phyloP scores from a whole-genome alignment of 116 monocot species.

The Posidonia oceanica region DNA sequence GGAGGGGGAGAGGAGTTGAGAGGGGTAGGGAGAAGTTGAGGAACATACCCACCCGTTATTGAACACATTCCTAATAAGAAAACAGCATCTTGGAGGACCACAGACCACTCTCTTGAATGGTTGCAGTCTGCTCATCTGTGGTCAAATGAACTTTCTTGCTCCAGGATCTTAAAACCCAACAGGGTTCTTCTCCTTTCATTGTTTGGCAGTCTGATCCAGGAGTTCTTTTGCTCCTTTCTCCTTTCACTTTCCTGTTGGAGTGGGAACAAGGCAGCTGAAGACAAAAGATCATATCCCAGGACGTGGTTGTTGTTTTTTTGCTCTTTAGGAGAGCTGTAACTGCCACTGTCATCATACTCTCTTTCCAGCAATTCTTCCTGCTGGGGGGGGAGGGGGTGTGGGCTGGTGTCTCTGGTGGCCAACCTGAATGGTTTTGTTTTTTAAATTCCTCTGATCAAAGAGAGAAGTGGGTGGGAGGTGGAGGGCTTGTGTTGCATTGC shows the following conservation, averaged over 20 bases:
- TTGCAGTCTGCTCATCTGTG: background rate
- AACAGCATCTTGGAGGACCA: too few relatives aligned
- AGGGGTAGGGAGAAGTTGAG: too few relatives aligned
- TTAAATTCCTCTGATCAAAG: background rate
- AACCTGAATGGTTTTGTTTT: background rate
- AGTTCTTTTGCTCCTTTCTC: background rate
- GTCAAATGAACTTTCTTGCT: background rate
- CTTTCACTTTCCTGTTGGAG: slow-evolving; percentile 1
- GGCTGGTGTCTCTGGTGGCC: background rate
- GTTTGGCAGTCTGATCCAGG: background rate
- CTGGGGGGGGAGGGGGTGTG: background rate
- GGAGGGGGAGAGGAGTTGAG: too few relatives aligned
- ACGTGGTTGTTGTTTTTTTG: background rate
- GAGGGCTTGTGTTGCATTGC: background rate
- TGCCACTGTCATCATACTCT: slow-evolving; percentile 11
- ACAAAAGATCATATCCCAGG: slow-evolving; percentile 24
- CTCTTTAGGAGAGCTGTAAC: slow-evolving; percentile 10
- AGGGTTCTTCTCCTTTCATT: background rate
- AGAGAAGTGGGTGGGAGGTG: slow-evolving; percentile 2
- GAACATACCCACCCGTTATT: too few relatives aligned
- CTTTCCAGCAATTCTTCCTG: slow-evolving; percentile 1
- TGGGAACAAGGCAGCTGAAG: slow-evolving; percentile 1
- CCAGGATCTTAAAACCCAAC: background rate
- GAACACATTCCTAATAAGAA: too few relatives aligned
- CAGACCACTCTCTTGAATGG: background rate